These are phyloP conservation scores for Candida tropicalis DNA, from an alignment of 1,139 yeast genomes.

Conservation along the genomic window DNA sequence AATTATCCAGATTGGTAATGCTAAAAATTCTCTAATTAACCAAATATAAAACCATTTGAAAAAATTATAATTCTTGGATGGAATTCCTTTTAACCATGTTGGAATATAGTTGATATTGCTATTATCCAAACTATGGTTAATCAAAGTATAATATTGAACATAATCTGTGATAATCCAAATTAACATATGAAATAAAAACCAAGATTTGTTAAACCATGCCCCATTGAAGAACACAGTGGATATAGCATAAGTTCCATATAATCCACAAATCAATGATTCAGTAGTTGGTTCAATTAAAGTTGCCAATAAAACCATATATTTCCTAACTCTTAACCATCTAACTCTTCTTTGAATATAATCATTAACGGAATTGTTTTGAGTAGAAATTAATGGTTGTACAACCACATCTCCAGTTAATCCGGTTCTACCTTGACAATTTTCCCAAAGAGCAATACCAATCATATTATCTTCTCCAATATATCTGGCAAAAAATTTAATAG, in stretches of 20 bases:
- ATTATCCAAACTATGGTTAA: slow-evolving; percentile 27
- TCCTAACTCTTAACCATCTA: slow-evolving; percentile 87
- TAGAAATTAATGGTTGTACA: slow-evolving; percentile 70
- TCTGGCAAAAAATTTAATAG: slow-evolving; percentile 68
- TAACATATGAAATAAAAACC: slow-evolving; percentile 55
- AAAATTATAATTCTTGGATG: slow-evolving; percentile 17
- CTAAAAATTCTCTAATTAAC: slow-evolving; percentile 70
- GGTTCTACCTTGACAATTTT: slow-evolving; percentile 65
- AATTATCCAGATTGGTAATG: slow-evolving; percentile 80
- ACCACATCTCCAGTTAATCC: slow-evolving; percentile 80
- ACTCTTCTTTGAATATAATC: slow-evolving; percentile 72
- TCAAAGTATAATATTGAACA: slow-evolving; percentile 54
- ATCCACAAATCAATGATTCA: slow-evolving; percentile 70
- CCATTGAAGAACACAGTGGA: slow-evolving; percentile 45
- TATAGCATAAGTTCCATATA: slow-evolving; percentile 65
- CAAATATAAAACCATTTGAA: slow-evolving; percentile 47
- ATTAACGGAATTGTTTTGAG: slow-evolving; percentile 40
- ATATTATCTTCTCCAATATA: slow-evolving; percentile 93
- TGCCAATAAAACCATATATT: slow-evolving; percentile 85
- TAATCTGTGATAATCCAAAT: slow-evolving; percentile 70
- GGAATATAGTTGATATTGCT: slow-evolving; percentile 27
- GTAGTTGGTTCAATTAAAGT: slow-evolving; percentile 88
- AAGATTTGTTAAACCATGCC: slow-evolving; percentile 32
- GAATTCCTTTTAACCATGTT: slow-evolving; percentile 29
- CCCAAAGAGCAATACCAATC: slow-evolving; percentile 90